Conservation (phyloP, 495 filamentous ascomycete species). For the Filosporella fistucella region DNA sequence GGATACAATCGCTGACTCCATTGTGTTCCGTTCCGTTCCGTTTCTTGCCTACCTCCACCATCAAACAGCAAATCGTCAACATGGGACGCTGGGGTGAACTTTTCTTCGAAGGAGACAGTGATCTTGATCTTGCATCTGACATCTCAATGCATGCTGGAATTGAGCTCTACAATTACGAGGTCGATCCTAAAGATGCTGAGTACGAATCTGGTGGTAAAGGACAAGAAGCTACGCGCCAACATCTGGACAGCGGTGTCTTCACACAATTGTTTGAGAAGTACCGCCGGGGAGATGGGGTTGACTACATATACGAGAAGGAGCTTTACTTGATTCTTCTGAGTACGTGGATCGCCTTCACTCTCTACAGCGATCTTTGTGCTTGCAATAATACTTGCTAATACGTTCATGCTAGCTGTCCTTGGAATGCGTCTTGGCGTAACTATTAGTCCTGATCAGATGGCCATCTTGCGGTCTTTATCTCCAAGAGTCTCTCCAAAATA, state of each 20-base stretch:
- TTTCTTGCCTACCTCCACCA: background rate
- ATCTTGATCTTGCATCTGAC: constrained; percentile 1
- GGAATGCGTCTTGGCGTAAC: constrained; percentile 12
- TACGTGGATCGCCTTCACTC: background rate
- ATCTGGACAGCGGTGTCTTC: constrained; percentile 7
- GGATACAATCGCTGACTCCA: no score
- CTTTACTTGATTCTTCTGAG: background rate
- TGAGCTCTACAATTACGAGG: constrained; percentile 14
- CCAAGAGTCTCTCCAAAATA: constrained; percentile 4
- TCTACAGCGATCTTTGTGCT: no score
- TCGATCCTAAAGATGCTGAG: constrained; percentile 2
- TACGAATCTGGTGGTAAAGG: constrained; percentile 2
- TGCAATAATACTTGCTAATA: background rate
- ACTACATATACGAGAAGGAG: background rate
- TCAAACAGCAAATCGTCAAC: background rate
- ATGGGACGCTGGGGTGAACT: constrained; percentile 9
- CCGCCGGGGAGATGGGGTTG: background rate
- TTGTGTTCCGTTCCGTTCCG: background rate
- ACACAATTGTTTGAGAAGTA: background rate
- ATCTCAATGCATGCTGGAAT: constrained; percentile 11
- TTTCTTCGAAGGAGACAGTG: constrained; percentile 6
- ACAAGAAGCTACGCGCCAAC: constrained; percentile 7
- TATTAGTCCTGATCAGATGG: constrained; percentile 3
- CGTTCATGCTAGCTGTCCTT: background rate
- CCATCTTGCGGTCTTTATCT: background rate